phyloP scores from a whole-genome alignment of 2,329 filamentous ascomycete species.

The Westerdykella ornata region DNA sequence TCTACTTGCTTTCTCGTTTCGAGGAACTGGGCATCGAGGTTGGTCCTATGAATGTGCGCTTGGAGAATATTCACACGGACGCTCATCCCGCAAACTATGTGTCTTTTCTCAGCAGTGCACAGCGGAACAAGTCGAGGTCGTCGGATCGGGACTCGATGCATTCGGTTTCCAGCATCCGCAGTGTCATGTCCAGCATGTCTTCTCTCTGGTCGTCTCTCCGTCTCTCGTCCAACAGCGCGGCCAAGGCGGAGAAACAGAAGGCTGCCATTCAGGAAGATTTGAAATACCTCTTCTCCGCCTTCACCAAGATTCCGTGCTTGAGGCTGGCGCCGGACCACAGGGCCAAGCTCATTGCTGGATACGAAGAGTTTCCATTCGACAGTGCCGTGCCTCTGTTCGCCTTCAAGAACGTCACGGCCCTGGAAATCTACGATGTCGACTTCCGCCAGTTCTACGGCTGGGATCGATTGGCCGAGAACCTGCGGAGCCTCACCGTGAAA shows the following conservation, averaged over 20 bases:
- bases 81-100: conserved; percentile 86
- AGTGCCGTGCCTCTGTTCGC: conserved; percentile 92
- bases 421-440: conserved; percentile 93
- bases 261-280: conserved; percentile 76
- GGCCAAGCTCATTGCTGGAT: conserved; percentile 81
- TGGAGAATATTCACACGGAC: conserved; percentile 90
- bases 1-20: conserved; percentile 91
- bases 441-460: conserved; percentile 96
- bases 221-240: conserved; percentile 69
- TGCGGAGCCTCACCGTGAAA: conserved; percentile 83
- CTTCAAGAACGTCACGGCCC: conserved; percentile 91
- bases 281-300: conserved; percentile 95
- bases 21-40: conserved; percentile 86
- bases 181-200: conserved; percentile 96
- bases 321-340: conserved; percentile 88
- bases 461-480: conserved; percentile 87
- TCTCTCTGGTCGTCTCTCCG: conserved; percentile 86
- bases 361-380: conserved; percentile 97
- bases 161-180: conserved; percentile 92
- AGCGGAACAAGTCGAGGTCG: conserved; percentile 68
- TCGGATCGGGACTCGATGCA: conserved; percentile 87
- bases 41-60: conserved; percentile 89
- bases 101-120: conserved; percentile 81
- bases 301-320: conserved; percentile 94
- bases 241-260: conserved; percentile 85